Evolutionary conservation across 2,329 filamentous ascomycete species (phyloP).

Genomic region (Hypomyces perniciosus): DNA sequence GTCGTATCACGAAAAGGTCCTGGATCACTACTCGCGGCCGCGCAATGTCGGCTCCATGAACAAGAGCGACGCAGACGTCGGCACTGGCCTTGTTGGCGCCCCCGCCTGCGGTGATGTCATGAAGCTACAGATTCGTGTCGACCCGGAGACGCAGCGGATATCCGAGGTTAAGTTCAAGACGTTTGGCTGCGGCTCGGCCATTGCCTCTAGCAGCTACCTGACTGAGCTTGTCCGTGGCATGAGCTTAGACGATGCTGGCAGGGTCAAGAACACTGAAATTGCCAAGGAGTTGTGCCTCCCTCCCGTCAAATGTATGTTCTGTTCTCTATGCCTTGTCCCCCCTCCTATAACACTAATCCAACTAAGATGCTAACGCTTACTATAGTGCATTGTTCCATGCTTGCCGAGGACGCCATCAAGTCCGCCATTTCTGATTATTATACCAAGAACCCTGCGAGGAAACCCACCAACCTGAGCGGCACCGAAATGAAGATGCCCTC

Average conservation of each 20-base stretch:
- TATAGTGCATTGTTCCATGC: constrained; percentile 82
- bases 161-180: constrained; percentile 98
- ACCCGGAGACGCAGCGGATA: constrained; percentile 81
- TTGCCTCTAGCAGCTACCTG: constrained; percentile 89
- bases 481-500: constrained; percentile 63
- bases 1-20: constrained; percentile 49
- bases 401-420: constrained; percentile 88
- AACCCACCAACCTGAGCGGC: constrained; percentile 69
- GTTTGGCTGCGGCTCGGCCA: constrained; percentile 89
- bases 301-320: constrained; percentile 71
- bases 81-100: constrained; percentile 84
- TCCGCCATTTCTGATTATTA: constrained; percentile 87
- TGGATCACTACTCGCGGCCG: constrained; percentile 46
- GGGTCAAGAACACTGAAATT: constrained; percentile 96
- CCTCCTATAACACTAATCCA: not conserved
- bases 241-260: constrained; percentile 85
- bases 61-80: constrained; percentile 76
- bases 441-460: constrained; percentile 66
- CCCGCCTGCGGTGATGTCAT: constrained; percentile 88
- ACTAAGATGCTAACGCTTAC: constrained; percentile 22
- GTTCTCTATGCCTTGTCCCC: not conserved
- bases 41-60: constrained; percentile 52
- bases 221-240: constrained; percentile 94
- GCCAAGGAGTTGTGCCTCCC: constrained; percentile 90
- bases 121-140: constrained; percentile 76